A percentile compares a stretch with the other conserved stretches of the same genome.
These are phyloP conservation scores for Corylus heterophylla DNA, from an alignment of 306 rosid genomes.

Conservation along the genomic window DNA sequence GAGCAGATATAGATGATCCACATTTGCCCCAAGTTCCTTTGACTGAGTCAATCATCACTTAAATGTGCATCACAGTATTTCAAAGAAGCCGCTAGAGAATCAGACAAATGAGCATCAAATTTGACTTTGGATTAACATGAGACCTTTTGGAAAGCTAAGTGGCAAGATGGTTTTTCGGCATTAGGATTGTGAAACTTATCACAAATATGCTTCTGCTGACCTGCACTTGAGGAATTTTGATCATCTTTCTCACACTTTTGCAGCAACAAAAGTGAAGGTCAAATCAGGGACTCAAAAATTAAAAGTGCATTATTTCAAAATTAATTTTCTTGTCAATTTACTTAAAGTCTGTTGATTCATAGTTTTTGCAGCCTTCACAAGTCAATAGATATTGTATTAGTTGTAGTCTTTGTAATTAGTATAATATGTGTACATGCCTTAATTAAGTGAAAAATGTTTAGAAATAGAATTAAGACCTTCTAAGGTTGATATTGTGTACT, in stretches of 20 bases:
- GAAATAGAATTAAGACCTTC: too few species aligned
- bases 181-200: background rate
- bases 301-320: background rate
- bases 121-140: background rate
- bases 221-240: background rate
- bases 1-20: constrained; percentile 40
- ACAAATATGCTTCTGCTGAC: background rate
- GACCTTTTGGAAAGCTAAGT: background rate
- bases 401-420: background rate
- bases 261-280: constrained; percentile 1
- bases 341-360: background rate
- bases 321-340: background rate
- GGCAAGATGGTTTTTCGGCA: background rate
- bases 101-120: background rate
- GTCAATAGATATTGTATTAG: background rate
- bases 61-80: constrained; percentile 23
- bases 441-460: background rate
- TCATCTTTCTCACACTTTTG: background rate
- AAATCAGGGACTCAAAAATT: background rate
- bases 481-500: too few species aligned
- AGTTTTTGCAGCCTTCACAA: background rate
- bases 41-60: constrained; percentile 55
- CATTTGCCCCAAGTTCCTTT: constrained; percentile 45
- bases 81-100: background rate
- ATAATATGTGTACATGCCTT: background rate